Evolutionary conservation across 768 basidiomycete genomes (phyloP), one percentile per base, ranked within the genome.

Genomic region (Harrya chromipes): DNA sequence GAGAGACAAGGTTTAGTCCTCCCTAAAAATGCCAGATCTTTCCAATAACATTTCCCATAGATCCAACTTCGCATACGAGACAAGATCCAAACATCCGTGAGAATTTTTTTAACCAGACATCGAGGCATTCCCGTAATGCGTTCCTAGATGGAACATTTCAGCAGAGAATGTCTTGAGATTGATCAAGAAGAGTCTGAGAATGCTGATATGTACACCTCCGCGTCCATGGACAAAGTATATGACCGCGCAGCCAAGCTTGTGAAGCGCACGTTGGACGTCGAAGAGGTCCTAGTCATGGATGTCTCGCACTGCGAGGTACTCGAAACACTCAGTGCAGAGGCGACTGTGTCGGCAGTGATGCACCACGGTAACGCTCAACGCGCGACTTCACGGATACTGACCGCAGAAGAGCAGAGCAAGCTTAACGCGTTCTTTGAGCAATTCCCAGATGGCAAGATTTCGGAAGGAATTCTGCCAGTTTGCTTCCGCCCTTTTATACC

Each of bases 221-320:
- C 57, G 33, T 68, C 77, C 71, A 95, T 97, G 92, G 90, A 94
- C 61, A 83, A 80, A 53, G 85, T 97, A 10, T 97, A 95, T 60
- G 84, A 89, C 53, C 84, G 83, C n/a, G 94, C 94, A 0, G 90
- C 91, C 31, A 85, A 85, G 59, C 81, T 97, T 36, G 89, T 97
- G 52, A 84, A 87, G 67, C 81, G 86, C 40, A 95, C 94, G 0
- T 77, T 97, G 35, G 94, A 94, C 62, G 86, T 95, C 10, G 92
- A 95, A 66, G 92, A 91, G 29, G 90, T 92, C 36, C 74, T 94
- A 50, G 87, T 97, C 43, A 83, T 97, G 77, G 94, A 97, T 66
- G 85, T 97, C 35, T 89, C 90, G 17, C 88, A 92, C 54, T 90
- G 88, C 60, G 90, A 97, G 62, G 84, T 93, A 26, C 71, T 89